Conservation (phyloP, 805 yeast genomes). For the Vanderwaltozyma polyspora region DNA sequence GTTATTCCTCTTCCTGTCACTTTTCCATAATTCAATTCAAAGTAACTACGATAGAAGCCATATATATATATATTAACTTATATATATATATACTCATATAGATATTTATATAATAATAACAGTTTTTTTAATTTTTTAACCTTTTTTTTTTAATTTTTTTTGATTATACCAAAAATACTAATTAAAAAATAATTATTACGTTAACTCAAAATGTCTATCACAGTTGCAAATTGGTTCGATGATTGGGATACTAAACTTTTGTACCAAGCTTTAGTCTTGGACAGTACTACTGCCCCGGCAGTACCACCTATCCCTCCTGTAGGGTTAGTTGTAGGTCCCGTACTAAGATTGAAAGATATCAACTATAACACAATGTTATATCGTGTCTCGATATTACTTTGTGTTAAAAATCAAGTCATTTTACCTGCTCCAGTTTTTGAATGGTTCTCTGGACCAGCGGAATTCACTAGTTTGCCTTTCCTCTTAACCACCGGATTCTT, state of each 20-base stretch:
- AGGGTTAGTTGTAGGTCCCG: conserved; percentile 58
- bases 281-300: conserved; percentile 14
- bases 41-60: too few relatives aligned
- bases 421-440: not conserved
- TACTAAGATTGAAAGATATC: conserved; percentile 55
- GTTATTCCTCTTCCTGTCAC: too few relatives aligned
- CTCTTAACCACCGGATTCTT: conserved; percentile 32
- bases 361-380: conserved; percentile 28
- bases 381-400: not conserved
- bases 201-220: not conserved
- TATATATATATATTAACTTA: too few relatives aligned
- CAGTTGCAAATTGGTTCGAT: conserved; percentile 12
- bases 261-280: conserved; percentile 12
- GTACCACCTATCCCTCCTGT: conserved; percentile 11
- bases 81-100: too few relatives aligned
- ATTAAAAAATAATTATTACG: too few relatives aligned
- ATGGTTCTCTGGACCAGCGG: conserved; percentile 4
- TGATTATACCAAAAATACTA: too few relatives aligned
- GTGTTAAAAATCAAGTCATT: conserved; percentile 12
- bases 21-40: too few relatives aligned
- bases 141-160: too few relatives aligned
- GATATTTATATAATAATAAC: too few relatives aligned
- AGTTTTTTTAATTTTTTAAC: too few relatives aligned
- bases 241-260: conserved; percentile 17
- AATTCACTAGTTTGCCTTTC: not conserved